A percentile compares a stretch with the other conserved stretches of the same genome.
These are phyloP conservation scores for Umbelopsis sp. DNA, from an alignment of 192 early-diverging fungal genomes.

Conservation along the genomic window DNA sequence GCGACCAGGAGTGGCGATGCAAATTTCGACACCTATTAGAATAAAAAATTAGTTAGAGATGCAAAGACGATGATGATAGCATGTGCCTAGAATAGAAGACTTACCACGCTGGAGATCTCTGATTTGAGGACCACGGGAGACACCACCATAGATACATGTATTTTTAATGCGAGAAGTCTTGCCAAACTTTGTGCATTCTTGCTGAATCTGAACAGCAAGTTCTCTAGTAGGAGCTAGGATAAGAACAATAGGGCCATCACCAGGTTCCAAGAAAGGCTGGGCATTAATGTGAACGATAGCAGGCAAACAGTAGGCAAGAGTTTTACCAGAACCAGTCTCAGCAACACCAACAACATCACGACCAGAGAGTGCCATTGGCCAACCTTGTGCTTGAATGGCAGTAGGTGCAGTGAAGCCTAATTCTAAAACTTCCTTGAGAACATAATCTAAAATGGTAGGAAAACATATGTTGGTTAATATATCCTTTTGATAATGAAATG, in stretches of 20 bases:
- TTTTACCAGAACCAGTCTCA: constrained; percentile 92
- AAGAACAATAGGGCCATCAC: constrained; percentile 96
- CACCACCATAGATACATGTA: constrained; percentile 95
- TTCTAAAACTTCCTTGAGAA: constrained; percentile 82
- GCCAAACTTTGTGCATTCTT: constrained; percentile 94
- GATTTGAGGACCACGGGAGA: constrained; percentile 88
- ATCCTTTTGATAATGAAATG: not conserved
- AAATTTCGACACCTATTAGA: constrained; percentile 73
- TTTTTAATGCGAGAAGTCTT: constrained; percentile 87
- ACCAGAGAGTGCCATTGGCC: constrained; percentile 97
- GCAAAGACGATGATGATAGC: too few relatives aligned
- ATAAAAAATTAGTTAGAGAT: not conserved
- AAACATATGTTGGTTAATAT: not conserved
- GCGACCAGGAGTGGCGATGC: constrained; percentile 97
- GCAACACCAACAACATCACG: constrained; percentile 93
- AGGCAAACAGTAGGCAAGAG: constrained; percentile 92
- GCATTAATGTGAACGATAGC: constrained; percentile 98
- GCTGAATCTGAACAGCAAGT: constrained; percentile 95
- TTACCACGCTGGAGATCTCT: constrained; percentile 76
- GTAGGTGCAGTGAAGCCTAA: constrained; percentile 90
- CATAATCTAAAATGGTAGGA: constrained; percentile 58
- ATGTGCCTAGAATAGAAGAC: not conserved
- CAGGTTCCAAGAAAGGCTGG: constrained; percentile 86
- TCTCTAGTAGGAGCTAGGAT: constrained; percentile 97
- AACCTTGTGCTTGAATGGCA: constrained; percentile 95